Conservation (phyloP, 371 early-diverging fungal genomes). For the Rhizopus microsporus region DNA sequence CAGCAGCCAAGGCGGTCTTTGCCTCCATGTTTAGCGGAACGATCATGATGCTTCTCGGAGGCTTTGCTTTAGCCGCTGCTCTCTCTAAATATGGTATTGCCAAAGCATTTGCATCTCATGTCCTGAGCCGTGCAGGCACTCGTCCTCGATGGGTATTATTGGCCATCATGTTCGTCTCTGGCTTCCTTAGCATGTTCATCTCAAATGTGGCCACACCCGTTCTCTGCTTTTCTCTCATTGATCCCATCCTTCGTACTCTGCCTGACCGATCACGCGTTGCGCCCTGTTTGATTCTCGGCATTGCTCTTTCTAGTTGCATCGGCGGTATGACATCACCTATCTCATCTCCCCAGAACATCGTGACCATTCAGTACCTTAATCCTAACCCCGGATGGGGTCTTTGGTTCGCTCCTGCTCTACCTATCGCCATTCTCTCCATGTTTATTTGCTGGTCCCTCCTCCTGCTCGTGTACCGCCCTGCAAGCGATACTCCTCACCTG, state of each 20-base stretch:
- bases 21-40: slow-evolving; percentile 94
- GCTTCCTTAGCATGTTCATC: slow-evolving; percentile 78
- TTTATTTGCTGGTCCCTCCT: slow-evolving; percentile 81
- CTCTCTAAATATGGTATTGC: slow-evolving; percentile 65
- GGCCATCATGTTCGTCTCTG: slow-evolving; percentile 76
- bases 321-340: slow-evolving; percentile 98
- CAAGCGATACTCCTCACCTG: slow-evolving; percentile 48
- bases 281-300: slow-evolving; percentile 86
- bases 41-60: slow-evolving; percentile 94
- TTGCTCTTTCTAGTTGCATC: slow-evolving; percentile 92
- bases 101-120: slow-evolving; percentile 67
- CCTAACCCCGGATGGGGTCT: slow-evolving; percentile 85
- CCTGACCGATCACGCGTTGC: slow-evolving; percentile 73
- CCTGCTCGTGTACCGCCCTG: slow-evolving; percentile 66
- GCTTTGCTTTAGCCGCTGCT: slow-evolving; percentile 88
- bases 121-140: slow-evolving; percentile 73
- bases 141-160: slow-evolving; percentile 69
- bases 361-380: slow-evolving; percentile 83
- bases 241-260: slow-evolving; percentile 74
- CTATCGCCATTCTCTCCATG: slow-evolving; percentile 71
- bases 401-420: slow-evolving; percentile 81
- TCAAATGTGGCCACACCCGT: slow-evolving; percentile 87
- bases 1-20: slow-evolving; percentile 83
- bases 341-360: slow-evolving; percentile 93
- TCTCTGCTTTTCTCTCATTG: slow-evolving; percentile 75